Percentiles rank a stretch among this genome's conserved stretches.
Evolutionary conservation across 2,329 filamentous ascomycete species (phyloP).

Genomic region (Paecilomyces dactylethromorphus): DNA sequence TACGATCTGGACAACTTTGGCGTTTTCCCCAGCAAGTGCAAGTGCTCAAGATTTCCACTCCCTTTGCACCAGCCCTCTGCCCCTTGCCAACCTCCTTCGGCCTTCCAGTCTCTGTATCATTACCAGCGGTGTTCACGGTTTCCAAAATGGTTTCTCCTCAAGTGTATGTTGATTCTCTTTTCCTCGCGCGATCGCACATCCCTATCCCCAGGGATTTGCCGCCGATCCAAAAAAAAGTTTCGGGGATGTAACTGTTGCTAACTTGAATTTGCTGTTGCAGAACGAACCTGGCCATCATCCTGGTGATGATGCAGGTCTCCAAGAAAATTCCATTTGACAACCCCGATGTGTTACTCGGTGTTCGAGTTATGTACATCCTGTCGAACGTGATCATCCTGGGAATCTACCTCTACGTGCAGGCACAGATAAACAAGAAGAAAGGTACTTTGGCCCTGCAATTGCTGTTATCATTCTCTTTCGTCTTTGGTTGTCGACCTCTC

Average conservation of each 20-base stretch:
- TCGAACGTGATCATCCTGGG: conserved; percentile 77
- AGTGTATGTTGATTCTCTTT: conserved; percentile 44
- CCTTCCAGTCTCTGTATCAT: conserved; percentile 6
- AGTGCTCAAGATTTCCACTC: not conserved
- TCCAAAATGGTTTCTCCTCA: conserved; percentile 61
- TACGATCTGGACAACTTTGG: conserved; percentile 1
- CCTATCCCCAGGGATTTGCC: not conserved
- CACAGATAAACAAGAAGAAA: conserved; percentile 91
- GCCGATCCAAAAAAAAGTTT: not conserved
- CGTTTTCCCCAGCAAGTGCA: not conserved
- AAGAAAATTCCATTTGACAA: conserved; percentile 95
- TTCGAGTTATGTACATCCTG: conserved; percentile 59
- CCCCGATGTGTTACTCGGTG: conserved; percentile 59
- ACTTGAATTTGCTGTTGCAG: conserved; percentile 41
- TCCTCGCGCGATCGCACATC: not conserved
- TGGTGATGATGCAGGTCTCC: conserved; percentile 96
- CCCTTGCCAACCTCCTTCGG: conserved; percentile 2
- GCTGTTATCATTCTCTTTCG: not conserved
- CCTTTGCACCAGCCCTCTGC: not conserved
- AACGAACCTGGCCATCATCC: conserved; percentile 88
- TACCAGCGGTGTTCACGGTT: conserved; percentile 9
- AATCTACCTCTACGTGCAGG: conserved; percentile 80
- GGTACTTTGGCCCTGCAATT: conserved; percentile 51
- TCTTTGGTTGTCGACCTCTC: not conserved
- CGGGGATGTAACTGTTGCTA: conserved; percentile 3